Evolutionary conservation across 495 filamentous ascomycete genomes (phyloP).

Genomic region (Xylaria nigripes): DNA sequence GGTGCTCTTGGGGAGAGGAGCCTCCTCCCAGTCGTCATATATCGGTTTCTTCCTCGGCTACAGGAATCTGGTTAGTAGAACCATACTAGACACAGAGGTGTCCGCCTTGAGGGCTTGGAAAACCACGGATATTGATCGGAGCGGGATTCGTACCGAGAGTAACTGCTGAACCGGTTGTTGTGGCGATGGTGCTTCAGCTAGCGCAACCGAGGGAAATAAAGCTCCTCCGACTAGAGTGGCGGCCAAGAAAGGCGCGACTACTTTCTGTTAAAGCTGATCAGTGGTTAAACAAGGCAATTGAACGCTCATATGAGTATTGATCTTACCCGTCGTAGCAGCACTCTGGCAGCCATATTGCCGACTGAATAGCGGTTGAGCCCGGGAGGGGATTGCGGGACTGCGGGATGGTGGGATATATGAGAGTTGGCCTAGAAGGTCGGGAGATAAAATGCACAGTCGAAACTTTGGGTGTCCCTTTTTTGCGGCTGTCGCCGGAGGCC

Average conservation of each 20-base stretch:
- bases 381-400: constrained; percentile 2
- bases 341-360: constrained; percentile 44
- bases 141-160: constrained; percentile 1
- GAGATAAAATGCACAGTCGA: constrained; percentile 11
- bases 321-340: constrained; percentile 42
- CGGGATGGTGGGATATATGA: constrained; percentile 1
- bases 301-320: not conserved
- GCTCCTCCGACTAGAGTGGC: constrained; percentile 37
- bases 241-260: constrained; percentile 41
- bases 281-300: constrained; percentile 5
- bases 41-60: constrained; percentile 65
- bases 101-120: not conserved
- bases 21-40: constrained; percentile 62
- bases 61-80: constrained; percentile 14
- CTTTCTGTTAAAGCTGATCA: constrained; percentile 23
- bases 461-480: constrained; percentile 8
- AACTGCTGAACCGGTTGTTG: constrained; percentile 10
- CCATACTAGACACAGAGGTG: not conserved
- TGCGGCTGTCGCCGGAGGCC: constrained; percentile 16
- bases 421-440: constrained; percentile 4
- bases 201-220: constrained; percentile 37
- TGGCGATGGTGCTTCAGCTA: constrained; percentile 38
- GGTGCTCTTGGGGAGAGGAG: constrained; percentile 27
- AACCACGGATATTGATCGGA: constrained; percentile 11
- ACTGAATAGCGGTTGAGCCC: constrained; percentile 30